Evolutionary conservation across 2,329 filamentous ascomycete species (phyloP).

Genomic region (Penicillium sp.): DNA sequence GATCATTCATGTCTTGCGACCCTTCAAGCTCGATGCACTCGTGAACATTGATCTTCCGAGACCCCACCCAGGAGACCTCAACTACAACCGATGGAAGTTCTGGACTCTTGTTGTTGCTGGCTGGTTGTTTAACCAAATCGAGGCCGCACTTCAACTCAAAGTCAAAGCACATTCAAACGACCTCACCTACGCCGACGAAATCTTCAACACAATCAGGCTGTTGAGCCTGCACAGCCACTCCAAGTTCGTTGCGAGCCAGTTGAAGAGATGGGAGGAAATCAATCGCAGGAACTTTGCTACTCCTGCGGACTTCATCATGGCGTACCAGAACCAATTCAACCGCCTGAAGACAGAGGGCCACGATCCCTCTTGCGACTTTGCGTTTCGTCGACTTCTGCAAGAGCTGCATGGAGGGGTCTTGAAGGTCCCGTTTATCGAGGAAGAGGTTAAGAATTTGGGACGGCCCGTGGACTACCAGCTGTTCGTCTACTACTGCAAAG

Average conservation of each 20-base stretch:
- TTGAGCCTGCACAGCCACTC: neutral
- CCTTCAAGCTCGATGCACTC: neutral
- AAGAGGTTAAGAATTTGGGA: neutral
- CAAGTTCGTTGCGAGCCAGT: neutral
- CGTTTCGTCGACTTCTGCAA: neutral
- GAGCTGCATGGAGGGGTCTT: neutral
- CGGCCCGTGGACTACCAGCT: neutral
- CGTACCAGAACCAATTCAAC: constrained; percentile 4
- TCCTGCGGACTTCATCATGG: neutral
- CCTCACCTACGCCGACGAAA: neutral
- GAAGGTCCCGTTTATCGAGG: neutral
- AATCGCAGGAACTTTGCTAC: neutral
- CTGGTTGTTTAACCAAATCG: constrained; percentile 4
- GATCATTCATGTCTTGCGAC: neutral
- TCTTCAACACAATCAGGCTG: neutral
- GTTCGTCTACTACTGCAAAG: constrained; percentile 3
- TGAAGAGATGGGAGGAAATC: neutral
- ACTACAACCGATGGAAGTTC: constrained; percentile 1
- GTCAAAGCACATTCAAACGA: neutral
- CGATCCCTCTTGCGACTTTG: neutral
- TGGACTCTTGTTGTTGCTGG: neutral
- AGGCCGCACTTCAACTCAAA: neutral
- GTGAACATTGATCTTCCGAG: neutral
- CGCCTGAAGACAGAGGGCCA: neutral
- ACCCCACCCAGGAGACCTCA: neutral